A percentile compares a stretch with the other conserved stretches of the same genome.
Evolutionary conservation across 1,139 yeast species (phyloP).

Genomic region (Geotrichum histeridarum): DNA sequence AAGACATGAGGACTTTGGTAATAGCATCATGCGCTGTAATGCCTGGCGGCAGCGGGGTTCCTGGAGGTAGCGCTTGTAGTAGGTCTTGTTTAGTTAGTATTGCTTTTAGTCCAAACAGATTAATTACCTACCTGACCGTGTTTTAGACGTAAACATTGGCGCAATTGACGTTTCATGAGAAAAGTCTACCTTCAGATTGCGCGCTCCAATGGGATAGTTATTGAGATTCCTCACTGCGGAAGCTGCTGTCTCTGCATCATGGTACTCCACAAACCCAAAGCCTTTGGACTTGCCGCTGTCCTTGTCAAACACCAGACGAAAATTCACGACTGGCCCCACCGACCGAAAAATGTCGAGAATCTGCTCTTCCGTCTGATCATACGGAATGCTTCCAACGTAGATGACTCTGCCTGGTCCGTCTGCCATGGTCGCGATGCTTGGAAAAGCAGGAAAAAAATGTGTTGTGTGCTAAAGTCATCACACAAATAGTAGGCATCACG

Average conservation of each 20-base stretch:
- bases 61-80: slow-evolving; percentile 33
- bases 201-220: slow-evolving; percentile 68
- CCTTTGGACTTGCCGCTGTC: slow-evolving; percentile 90
- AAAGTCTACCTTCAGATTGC: slow-evolving; percentile 67
- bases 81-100: not conserved
- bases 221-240: slow-evolving; percentile 87
- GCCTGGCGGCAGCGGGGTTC: slow-evolving; percentile 45
- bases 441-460: not conserved
- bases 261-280: slow-evolving; percentile 79
- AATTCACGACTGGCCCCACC: slow-evolving; percentile 79
- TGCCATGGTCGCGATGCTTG: not conserved
- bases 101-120: not conserved
- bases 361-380: slow-evolving; percentile 85
- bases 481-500: no score
- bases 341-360: slow-evolving; percentile 69
- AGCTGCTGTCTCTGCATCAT: slow-evolving; percentile 71
- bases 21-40: slow-evolving; percentile 55
- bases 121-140: slow-evolving; percentile 2
- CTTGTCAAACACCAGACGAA: slow-evolving; percentile 77
- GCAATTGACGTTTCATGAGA: slow-evolving; percentile 40
- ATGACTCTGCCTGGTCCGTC: slow-evolving; percentile 40
- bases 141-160: slow-evolving; percentile 13
- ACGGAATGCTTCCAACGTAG: slow-evolving; percentile 64
- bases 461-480: not conserved
- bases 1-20: slow-evolving; percentile 48